Base-by-base conservation (phyloP, 2,329 filamentous ascomycete species). In the Periconia sp. region DNA sequence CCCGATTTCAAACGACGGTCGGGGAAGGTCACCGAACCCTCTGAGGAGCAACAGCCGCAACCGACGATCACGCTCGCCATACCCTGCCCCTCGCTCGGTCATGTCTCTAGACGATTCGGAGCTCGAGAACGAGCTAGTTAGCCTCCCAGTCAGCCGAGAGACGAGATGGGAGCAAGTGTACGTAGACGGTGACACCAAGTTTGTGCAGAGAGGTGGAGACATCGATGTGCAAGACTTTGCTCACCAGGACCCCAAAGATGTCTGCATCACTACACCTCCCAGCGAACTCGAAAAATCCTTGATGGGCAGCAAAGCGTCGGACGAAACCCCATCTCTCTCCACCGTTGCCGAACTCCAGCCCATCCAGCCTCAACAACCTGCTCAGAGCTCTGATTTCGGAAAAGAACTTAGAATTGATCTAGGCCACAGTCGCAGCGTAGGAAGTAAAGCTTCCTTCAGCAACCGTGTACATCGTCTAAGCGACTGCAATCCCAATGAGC, bases 151-250 rank as follows among this genome's bases (percentile, higher is more conserved):
- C 5, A 68, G 63, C 34, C 52, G 63, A 25, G 66, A 70, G 29
- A 59, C 64, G 4, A 50, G 63, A 45, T 71, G 69, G 67, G 67
- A 73, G 41, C 64, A 68, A 34, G 52, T 73, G 4, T 70, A 72
- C 25, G 58, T 70, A 2, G 69, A 72, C 30, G 67, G 68, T 3
- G 63, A 70, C 32, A 67, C 66, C 0, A 66, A 68, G 39, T 56
- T 70, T 4, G 66, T 71, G 4, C 63, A 69, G 25, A 44, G 65
- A 32, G 61, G 58, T 5, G 57, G 59, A 13, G 64, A 62, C 12
- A 54, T 66, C 15, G 57, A 63, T 19, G 56, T 60, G 17, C 65
- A 61, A 34, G 63, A 69, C 17, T 70, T 66, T 40, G 55, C 56
- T 4, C 45, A 45, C 9, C 59, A 64, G 28, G 66, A 69, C 28